phyloP scores from a whole-genome alignment of 768 basidiomycete genomes.

The Lactarius indigo region DNA sequence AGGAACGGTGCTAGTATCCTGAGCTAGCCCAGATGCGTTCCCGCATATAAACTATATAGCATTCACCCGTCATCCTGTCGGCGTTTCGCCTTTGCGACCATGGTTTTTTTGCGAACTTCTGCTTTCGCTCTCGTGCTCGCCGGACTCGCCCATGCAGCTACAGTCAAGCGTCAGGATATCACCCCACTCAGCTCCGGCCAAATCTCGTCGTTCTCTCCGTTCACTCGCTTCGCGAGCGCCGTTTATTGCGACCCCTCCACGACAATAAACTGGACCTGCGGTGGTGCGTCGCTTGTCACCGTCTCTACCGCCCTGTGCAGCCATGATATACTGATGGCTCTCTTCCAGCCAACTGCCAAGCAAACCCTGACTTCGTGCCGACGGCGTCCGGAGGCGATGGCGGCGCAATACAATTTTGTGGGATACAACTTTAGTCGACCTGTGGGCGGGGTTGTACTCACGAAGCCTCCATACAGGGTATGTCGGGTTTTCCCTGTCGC shows the following conservation, averaged over 20 bases:
- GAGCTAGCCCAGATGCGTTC: not conserved
- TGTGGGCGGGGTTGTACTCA: not conserved
- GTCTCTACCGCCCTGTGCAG: not conserved
- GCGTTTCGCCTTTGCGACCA: not conserved
- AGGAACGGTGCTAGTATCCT: not conserved
- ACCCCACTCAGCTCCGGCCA: slow-evolving; percentile 27
- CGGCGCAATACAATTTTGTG: slow-evolving; percentile 41
- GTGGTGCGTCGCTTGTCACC: slow-evolving; percentile 23
- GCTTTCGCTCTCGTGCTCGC: not conserved
- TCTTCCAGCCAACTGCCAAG: slow-evolving; percentile 41
- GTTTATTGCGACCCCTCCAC: slow-evolving; percentile 33
- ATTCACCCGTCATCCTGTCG: too few relatives aligned
- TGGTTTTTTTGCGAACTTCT: not conserved
- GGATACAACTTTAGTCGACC: not conserved
- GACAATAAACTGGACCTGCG: slow-evolving; percentile 33
- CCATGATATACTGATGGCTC: not conserved
- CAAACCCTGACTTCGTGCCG: slow-evolving; percentile 46
- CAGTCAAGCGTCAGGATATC: slow-evolving; percentile 22
- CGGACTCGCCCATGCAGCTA: not conserved
- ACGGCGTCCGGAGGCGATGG: slow-evolving; percentile 49
- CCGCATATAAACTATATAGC: not conserved
- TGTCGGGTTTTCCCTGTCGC: slow-evolving; percentile 47
- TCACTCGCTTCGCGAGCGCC: slow-evolving; percentile 32
- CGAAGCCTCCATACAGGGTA: slow-evolving; percentile 37
- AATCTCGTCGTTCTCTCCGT: slow-evolving; percentile 32